Base-by-base conservation (phyloP, 768 basidiomycete genomes). In the Lactifluus rugatus region DNA sequence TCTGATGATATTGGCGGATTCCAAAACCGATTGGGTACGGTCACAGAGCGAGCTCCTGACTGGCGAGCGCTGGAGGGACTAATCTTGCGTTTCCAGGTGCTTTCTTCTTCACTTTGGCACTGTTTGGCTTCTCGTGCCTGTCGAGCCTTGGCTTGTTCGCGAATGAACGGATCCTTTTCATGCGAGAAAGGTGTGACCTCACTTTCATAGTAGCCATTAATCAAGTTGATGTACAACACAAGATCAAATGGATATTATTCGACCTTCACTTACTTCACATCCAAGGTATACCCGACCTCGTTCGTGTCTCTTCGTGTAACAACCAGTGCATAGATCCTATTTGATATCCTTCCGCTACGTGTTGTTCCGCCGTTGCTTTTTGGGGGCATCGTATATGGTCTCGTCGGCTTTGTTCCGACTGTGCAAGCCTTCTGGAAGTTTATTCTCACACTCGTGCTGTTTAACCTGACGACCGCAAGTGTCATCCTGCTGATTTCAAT, bases 181-280 rank as follows among this genome's bases (percentile, higher is more conserved):
- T 97, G 83, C 85, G 96, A n/a, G 96, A 99, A 72, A 79, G 95
- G 89, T 94, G 62, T 44, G 78, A 66, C 2, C 26, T 14, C 28
- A 19, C 32, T 52, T 6, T 28, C 10, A 34, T 23, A 46, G 10
- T 14, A 16, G 32, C 5, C 34, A 45, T 44, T 46, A 6, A 14
- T 41, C 10, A 8, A 4, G 31, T 31, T 56, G 28, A 42, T 37
- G 55, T 13, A 58, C 47, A 48, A 31, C 52, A 17, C 13, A 25
- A 94, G 93, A 62, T 84, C 93, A 2, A 99, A 99, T 65, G 96
- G 96, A 13, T 99, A 99, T 71, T 99, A 99, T 70, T 90, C 93
- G 0, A 87, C 96, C 1, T 85, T 94, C 68, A 94, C 93, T 9
- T 99, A 98, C 76, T 98, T 98, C 71, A 76, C 89, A 1, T 94